Conservation (phyloP, 176 grass and related monocot genomes). For the Rhipidocladum racemiflorum region DNA sequence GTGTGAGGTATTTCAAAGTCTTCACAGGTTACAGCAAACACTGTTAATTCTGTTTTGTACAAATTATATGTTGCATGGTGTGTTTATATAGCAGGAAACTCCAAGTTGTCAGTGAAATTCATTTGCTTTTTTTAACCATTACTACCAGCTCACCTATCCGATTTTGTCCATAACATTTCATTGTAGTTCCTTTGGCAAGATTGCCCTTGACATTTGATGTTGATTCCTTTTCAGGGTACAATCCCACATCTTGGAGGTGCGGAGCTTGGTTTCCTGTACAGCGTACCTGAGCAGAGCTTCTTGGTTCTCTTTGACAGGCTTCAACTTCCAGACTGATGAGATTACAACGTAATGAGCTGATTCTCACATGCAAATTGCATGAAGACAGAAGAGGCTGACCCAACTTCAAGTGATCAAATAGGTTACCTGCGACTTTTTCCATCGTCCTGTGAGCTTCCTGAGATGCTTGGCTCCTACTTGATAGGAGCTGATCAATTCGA, state of each 20-base stretch:
- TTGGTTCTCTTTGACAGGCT: conserved; percentile 83
- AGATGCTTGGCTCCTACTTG: neutral
- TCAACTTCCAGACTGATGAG: conserved; percentile 64
- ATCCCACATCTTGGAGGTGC: conserved; percentile 67
- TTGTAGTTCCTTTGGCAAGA: neutral
- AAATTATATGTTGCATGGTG: neutral
- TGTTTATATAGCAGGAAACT: neutral
- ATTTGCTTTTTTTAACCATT: neutral
- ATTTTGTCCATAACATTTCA: neutral
- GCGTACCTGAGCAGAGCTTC: conserved; percentile 85
- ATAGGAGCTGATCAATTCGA: neutral
- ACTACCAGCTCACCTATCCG: neutral
- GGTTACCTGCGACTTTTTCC: neutral
- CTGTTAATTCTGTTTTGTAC: neutral
- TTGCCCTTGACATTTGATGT: neutral
- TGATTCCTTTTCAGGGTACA: conserved; percentile 41
- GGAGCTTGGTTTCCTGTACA: conserved; percentile 84
- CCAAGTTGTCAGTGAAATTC: neutral
- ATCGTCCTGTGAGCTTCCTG: neutral
- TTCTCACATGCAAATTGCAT: conserved; percentile 27
- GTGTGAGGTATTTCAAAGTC: neutral
- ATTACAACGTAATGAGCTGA: neutral
- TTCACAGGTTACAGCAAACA: neutral
- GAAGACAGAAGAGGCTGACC: neutral
- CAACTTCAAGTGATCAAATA: neutral